These are phyloP conservation scores for Ustanciosporium gigantosporum DNA, from an alignment of 1,284 basidiomycete genomes.

Conservation along the genomic window DNA sequence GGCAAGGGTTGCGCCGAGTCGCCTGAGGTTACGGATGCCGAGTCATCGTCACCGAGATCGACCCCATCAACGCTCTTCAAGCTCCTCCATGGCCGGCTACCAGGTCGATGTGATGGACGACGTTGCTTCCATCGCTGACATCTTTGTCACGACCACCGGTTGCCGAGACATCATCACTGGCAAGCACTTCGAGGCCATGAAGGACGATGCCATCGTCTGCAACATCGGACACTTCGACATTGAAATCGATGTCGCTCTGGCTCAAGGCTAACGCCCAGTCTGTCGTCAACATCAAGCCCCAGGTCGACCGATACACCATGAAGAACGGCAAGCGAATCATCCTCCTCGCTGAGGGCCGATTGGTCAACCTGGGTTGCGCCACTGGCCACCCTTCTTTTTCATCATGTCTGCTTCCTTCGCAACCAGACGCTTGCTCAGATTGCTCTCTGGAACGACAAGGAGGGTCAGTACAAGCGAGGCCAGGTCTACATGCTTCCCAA, in stretches of 20 bases:
- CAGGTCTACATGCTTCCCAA: constrained; percentile 74
- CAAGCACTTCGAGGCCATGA: constrained; percentile 91
- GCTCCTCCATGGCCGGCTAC: constrained; percentile 96
- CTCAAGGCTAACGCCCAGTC: constrained; percentile 89
- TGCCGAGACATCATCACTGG: constrained; percentile 96
- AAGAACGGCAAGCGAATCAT: constrained; percentile 73
- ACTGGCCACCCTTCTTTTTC: constrained; percentile 67
- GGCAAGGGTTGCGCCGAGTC: constrained; percentile 99
- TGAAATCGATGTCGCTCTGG: constrained; percentile 97
- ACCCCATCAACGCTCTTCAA: constrained; percentile 99
- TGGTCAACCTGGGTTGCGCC: constrained; percentile 93
- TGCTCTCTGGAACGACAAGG: constrained; percentile 86
- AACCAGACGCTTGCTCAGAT: constrained; percentile 99
- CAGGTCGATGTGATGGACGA: constrained; percentile 99
- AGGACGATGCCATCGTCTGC: constrained; percentile 97
- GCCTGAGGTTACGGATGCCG: constrained; percentile 90
- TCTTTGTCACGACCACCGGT: constrained; percentile 98
- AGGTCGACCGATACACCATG: constrained; percentile 98
- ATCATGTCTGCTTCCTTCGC: constrained; percentile 99
- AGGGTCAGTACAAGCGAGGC: constrained; percentile 74
- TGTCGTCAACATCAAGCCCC: constrained; percentile 92
- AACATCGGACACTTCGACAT: constrained; percentile 99
- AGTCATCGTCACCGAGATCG: constrained; percentile 95
- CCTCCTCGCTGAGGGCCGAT: constrained; percentile 95
- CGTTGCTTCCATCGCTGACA: constrained; percentile 80